Conservation (phyloP, 106 monocot genomes). For the Ottelia alismoides region DNA sequence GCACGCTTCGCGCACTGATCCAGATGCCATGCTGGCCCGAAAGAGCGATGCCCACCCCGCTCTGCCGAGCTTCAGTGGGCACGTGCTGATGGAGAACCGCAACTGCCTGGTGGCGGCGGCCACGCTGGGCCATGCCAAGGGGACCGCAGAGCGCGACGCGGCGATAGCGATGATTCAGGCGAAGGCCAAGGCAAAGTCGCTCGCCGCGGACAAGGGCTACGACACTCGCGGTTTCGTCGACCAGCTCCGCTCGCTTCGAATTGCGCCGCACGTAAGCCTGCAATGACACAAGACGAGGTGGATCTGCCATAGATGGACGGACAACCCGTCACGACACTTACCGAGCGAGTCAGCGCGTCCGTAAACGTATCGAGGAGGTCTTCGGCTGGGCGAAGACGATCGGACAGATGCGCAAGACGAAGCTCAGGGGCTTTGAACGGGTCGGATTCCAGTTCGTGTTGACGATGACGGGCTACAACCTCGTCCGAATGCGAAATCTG, state of each 20-base stretch:
- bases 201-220: background rate
- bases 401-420: background rate
- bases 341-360: background rate
- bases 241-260: background rate
- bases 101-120: background rate
- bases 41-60: background rate
- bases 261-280: background rate
- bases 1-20: background rate
- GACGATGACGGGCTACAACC: too few relatives aligned
- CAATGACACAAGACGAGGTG: background rate
- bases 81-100: background rate
- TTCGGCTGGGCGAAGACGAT: background rate
- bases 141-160: background rate
- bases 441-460: too few relatives aligned
- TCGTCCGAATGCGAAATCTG: too few relatives aligned
- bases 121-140: too few relatives aligned
- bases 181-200: background rate
- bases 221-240: background rate
- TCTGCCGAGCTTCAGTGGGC: background rate
- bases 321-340: background rate
- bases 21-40: background rate
- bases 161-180: background rate
- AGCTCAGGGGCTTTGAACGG: background rate
- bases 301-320: background rate
- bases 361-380: background rate